Evolutionary conservation across 2,329 filamentous ascomycete genomes (phyloP).

Genomic region (Talaromyces pinophilus): DNA sequence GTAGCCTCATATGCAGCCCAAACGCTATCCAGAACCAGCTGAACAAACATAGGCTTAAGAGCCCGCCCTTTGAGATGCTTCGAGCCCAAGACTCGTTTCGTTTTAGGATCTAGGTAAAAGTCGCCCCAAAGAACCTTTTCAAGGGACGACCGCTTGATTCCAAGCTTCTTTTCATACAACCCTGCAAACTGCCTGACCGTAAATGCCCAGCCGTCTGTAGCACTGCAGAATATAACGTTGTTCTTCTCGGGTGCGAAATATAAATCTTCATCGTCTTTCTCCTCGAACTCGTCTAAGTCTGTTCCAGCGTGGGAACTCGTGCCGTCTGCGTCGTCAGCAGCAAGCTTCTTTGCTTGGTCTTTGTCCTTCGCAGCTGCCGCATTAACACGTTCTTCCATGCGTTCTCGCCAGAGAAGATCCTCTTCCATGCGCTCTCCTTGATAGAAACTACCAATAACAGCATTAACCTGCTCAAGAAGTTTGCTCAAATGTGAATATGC

Average conservation of each 20-base stretch:
- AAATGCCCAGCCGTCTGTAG: slow-evolving; percentile 98
- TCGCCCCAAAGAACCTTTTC: slow-evolving; percentile 97
- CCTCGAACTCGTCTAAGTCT: slow-evolving; percentile 69
- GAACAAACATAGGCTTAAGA: slow-evolving; percentile 96
- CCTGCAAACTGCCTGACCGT: slow-evolving; percentile 91
- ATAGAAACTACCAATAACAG: slow-evolving; percentile 95
- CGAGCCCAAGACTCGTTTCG: slow-evolving; percentile 83
- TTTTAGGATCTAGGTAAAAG: slow-evolving; percentile 95
- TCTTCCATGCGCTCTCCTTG: slow-evolving; percentile 99
- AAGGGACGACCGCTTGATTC: slow-evolving; percentile 82
- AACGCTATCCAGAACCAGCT: slow-evolving; percentile 89
- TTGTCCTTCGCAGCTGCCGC: slow-evolving; percentile 67
- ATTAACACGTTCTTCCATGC: slow-evolving; percentile 81
- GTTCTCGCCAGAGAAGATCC: slow-evolving; percentile 91
- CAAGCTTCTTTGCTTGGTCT: slow-evolving; percentile 42
- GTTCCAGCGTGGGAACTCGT: slow-evolving; percentile 54
- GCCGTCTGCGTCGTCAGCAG: slow-evolving; percentile 41
- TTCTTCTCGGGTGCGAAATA: slow-evolving; percentile 98
- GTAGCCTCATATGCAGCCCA: slow-evolving; percentile 96
- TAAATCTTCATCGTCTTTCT: slow-evolving; percentile 91
- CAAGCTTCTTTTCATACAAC: slow-evolving; percentile 94
- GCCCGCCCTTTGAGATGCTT: slow-evolving; percentile 92
- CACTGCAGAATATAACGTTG: slow-evolving; percentile 98
- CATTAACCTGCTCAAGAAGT: slow-evolving; percentile 92
- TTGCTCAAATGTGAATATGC: slow-evolving; percentile 88